Base-by-base conservation (phyloP, 1,284 basidiomycete genomes). In the Sutorius eximius region DNA sequence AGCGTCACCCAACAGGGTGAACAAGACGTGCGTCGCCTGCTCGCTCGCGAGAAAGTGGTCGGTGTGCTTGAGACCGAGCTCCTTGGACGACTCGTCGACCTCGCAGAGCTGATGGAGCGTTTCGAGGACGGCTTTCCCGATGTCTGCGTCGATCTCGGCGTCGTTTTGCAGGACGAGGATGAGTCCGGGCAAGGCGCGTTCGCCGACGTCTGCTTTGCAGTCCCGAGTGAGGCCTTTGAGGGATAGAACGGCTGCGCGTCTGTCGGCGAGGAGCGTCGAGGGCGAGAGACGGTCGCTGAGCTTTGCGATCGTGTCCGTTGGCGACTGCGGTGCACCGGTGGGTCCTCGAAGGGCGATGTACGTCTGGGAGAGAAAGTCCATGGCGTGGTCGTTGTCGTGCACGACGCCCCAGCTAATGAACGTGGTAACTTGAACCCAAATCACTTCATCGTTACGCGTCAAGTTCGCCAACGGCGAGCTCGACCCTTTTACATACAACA, bases 181-280 rank as follows among this genome's bases (percentile, higher is more conserved):
- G 6, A 97, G 81, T 2, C 91, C 87, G 6, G 81, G 75, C 15
- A 98, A 77, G 1, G 92, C 89, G 49, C 80, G 78, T 59, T 83
- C 79, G 12, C 91, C 93, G 20, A 97, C 89, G 56, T 96, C 92
- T 56, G 85, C 80, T 70, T 91, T 95, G 79, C 91, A 94, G 73
- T 97, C 95, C 52, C 95, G 82, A 45, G 89, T 81, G 47, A 98
- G 83, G 15, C 95, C 95, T 71, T 98, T 98, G 62, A 99, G 82
- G 0, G 93, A 85, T 42, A 98, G 78, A 10, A 99, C 87, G 0
- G 95, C 91, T 18, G 95, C 95, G 49, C 93, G 83, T 61, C 95
- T 82, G 74, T 98, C 96, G 42, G 95, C 89, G 34, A 95, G 84
- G 34, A 91, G 82, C 0, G 91, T 88, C 2, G 89, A 84, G 13